Conservation (phyloP, 2,329 filamentous ascomycete genomes). For the Penicillium concentricum region DNA sequence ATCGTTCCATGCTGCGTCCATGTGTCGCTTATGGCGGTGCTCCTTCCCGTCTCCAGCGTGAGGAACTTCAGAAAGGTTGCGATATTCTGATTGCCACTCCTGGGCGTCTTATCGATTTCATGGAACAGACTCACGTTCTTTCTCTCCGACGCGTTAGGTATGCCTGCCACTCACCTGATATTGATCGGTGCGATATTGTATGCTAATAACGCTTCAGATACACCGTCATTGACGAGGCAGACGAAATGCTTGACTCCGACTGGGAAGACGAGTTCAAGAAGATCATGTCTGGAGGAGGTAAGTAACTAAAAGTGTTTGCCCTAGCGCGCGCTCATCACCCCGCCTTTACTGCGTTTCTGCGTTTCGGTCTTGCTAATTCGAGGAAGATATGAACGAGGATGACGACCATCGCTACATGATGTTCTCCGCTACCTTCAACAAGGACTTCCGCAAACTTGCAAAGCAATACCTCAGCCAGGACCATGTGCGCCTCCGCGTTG, state of each 20-base stretch:
- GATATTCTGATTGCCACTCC: constrained; percentile 87
- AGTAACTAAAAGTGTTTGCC: constrained; percentile 31
- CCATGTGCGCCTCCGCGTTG: constrained; percentile 79
- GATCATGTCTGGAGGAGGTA: constrained; percentile 80
- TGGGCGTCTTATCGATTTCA: constrained; percentile 81
- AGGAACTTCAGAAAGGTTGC: constrained; percentile 77
- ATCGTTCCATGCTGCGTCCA: constrained; percentile 90
- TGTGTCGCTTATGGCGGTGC: constrained; percentile 86
- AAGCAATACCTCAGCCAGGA: constrained; percentile 71
- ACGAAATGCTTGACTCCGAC: constrained; percentile 79
- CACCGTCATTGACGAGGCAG: constrained; percentile 87
- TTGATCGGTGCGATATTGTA: background rate
- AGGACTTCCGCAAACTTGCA: constrained; percentile 72
- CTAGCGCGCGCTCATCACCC: background rate
- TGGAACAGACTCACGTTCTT: constrained; percentile 67
- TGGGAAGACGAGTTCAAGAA: constrained; percentile 75
- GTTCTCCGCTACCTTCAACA: constrained; percentile 94
- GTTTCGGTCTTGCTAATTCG: constrained; percentile 6
- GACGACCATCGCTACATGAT: constrained; percentile 70
- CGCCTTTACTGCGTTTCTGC: background rate
- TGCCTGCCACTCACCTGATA: background rate
- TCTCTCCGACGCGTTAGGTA: constrained; percentile 75
- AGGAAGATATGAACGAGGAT: constrained; percentile 69
- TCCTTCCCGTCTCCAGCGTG: constrained; percentile 66
- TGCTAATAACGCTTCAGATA: constrained; percentile 41